Evolutionary conservation across 1,284 basidiomycete species (phyloP).

Genomic region (Kwoniella shivajii): DNA sequence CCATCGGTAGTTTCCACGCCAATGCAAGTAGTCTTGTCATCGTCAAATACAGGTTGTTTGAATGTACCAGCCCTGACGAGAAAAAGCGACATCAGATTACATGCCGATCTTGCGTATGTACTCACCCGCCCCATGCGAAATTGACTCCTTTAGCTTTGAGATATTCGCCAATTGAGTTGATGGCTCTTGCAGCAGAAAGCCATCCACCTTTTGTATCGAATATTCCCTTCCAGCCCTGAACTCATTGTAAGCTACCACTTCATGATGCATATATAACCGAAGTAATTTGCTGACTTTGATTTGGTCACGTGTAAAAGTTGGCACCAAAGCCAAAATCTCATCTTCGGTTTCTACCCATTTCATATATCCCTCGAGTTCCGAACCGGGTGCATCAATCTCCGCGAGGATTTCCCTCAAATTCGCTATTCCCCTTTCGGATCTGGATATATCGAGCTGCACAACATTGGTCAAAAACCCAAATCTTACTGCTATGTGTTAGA

Average conservation of each 20-base stretch:
- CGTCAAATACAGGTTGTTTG: slow-evolving; percentile 27
- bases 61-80: slow-evolving; percentile 42
- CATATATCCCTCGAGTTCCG: slow-evolving; percentile 14
- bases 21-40: slow-evolving; percentile 28
- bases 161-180: slow-evolving; percentile 42
- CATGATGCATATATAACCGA: slow-evolving; percentile 2
- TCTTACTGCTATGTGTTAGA: background rate
- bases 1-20: slow-evolving; percentile 46
- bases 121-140: slow-evolving; percentile 31
- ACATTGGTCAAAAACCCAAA: background rate
- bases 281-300: slow-evolving; percentile 20
- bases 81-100: too few relatives aligned
- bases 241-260: background rate
- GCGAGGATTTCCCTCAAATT: slow-evolving; percentile 25
- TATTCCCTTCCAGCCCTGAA: slow-evolving; percentile 41
- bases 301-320: slow-evolving; percentile 21
- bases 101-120: background rate
- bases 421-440: slow-evolving; percentile 17
- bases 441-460: slow-evolving; percentile 9
- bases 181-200: slow-evolving; percentile 45
- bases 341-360: slow-evolving; percentile 39
- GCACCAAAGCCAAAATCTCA: slow-evolving; percentile 30
- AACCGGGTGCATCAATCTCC: background rate
- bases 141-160: slow-evolving; percentile 42
- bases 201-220: slow-evolving; percentile 45